phyloP scores from a whole-genome alignment of 2,329 filamentous ascomycete genomes.

The Trichoderma hamatum region DNA sequence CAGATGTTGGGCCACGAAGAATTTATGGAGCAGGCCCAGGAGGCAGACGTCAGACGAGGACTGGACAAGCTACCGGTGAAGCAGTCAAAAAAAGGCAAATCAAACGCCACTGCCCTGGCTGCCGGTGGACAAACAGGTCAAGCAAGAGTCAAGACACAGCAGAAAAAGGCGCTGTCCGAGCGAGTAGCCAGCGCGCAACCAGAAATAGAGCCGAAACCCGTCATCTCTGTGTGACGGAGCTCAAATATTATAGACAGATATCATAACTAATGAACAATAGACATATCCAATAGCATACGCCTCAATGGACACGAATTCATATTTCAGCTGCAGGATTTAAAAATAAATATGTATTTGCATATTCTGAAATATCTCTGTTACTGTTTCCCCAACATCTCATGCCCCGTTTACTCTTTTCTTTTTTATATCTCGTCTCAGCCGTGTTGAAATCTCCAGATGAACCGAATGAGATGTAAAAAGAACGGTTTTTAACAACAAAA shows the following conservation, averaged over 20 bases:
- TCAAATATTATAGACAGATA: neutral
- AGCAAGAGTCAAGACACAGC: conserved; percentile 40
- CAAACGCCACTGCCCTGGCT: conserved; percentile 49
- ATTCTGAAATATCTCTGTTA: neutral
- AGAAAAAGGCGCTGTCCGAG: conserved; percentile 43
- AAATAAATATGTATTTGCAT: neutral
- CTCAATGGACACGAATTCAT: neutral
- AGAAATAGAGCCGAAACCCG: conserved; percentile 32
- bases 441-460: neutral
- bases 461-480: conserved; percentile 26
- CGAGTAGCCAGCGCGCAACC: conserved; percentile 34
- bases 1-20: conserved; percentile 65
- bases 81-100: conserved; percentile 36
- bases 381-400: neutral
- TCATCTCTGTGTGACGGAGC: conserved; percentile 31
- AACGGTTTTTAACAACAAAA: conserved; percentile 38
- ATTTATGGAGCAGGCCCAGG: conserved; percentile 64
- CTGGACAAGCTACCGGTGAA: conserved; percentile 54
- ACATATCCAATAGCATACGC: neutral
- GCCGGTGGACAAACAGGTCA: conserved; percentile 52
- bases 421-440: conserved; percentile 7
- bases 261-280: neutral
- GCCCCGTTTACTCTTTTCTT: neutral
- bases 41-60: conserved; percentile 65
- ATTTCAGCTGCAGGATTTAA: neutral